These are phyloP conservation scores for Cicer yamashitae DNA, from an alignment of 306 rosid species.

Conservation along the genomic window DNA sequence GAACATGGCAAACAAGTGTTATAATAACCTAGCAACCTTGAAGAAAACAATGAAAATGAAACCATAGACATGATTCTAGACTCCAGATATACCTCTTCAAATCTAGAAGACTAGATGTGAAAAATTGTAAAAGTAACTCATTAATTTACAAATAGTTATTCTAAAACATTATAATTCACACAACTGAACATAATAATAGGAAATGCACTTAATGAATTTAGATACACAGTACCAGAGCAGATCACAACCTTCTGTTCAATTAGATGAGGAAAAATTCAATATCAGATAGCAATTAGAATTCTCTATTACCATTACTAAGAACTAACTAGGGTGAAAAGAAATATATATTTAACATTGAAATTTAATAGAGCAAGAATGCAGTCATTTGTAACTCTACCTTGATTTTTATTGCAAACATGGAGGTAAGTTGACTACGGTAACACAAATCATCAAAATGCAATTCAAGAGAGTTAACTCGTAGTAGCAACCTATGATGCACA, in stretches of 20 bases:
- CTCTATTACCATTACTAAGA: neutral
- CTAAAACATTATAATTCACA: neutral
- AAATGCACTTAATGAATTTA: no score
- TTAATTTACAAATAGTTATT: conserved; percentile 9
- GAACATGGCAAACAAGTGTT: neutral
- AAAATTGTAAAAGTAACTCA: neutral
- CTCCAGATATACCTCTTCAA: neutral
- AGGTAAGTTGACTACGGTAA: neutral
- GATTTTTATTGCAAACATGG: conserved; percentile 10
- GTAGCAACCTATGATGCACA: no score
- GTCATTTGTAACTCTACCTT: conserved; percentile 3
- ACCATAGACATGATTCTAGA: conserved; percentile 13
- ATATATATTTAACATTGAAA: conserved; percentile 13
- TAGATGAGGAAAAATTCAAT: conserved; percentile 15
- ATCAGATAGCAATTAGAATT: neutral
- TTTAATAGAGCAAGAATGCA: conserved; percentile 4
- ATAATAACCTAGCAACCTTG: neutral
- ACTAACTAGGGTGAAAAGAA: neutral
- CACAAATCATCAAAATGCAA: neutral
- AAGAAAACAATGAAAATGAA: conserved; percentile 5
- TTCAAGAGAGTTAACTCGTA: neutral
- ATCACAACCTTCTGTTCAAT: neutral
- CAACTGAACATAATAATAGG: neutral
- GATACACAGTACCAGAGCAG: conserved; percentile 4
- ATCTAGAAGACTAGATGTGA: neutral